Evolutionary conservation across 805 yeast genomes (phyloP).

Genomic region (Wickerhamiella bombiphila): DNA sequence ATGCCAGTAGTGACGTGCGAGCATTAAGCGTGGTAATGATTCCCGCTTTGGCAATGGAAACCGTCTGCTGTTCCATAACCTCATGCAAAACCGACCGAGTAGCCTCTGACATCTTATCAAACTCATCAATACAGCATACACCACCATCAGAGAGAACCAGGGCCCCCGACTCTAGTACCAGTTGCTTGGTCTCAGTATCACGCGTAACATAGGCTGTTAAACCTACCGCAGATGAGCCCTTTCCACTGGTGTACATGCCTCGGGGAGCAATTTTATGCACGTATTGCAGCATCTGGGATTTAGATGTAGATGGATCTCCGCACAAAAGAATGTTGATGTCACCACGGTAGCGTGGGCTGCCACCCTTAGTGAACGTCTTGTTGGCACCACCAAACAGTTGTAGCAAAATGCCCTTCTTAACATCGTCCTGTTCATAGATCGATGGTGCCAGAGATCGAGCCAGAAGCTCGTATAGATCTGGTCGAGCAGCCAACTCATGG

Average conservation of each 20-base stretch:
- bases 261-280: conserved; percentile 97
- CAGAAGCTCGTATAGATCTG: conserved; percentile 70
- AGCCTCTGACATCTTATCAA: conserved; percentile 91
- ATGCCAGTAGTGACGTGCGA: conserved; percentile 85
- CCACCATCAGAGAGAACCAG: conserved; percentile 95
- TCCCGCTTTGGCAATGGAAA: conserved; percentile 96
- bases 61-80: conserved; percentile 99
- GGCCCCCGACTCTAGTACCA: conserved; percentile 93
- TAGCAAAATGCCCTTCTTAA: conserved; percentile 82
- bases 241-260: conserved; percentile 96
- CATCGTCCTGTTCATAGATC: conserved; percentile 90
- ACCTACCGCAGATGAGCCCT: conserved; percentile 98
- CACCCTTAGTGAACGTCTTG: conserved; percentile 77
- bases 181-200: conserved; percentile 83
- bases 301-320: conserved; percentile 97
- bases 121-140: conserved; percentile 96
- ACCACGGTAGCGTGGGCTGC: conserved; percentile 72
- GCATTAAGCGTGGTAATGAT: conserved; percentile 95
- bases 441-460: conserved; percentile 95
- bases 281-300: conserved; percentile 85
- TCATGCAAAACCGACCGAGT: conserved; percentile 93
- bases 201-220: conserved; percentile 92
- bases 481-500: conserved; percentile 44
- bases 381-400: conserved; percentile 95
- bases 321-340: conserved; percentile 83